Evolutionary conservation across 176 grass and related monocot genomes (phyloP), one percentile per base, ranked within the genome.

Genomic region (Rhynchospora tenuis): DNA sequence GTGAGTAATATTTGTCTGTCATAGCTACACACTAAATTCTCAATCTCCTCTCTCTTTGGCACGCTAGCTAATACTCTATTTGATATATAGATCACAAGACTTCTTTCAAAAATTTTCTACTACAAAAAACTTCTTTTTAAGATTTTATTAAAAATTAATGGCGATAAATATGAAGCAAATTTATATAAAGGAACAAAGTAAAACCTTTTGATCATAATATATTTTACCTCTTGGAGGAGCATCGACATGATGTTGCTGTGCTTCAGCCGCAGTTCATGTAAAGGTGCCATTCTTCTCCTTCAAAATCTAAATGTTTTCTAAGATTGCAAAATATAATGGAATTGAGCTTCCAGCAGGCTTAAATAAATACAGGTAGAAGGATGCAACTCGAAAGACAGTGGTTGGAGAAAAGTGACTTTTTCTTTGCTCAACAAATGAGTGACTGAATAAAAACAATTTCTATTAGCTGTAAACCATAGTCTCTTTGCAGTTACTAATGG

Each of bases 211-310:
- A 28, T 12, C 45, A 52, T 75, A 15, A 54, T 72, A 23, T 55
- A 27, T 12, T 55, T 29, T 74, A 74, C 72, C 72, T 76, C 47
- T 76, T 76, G 72, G 48, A 76, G 1, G 24, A 76, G 72, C 23
- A 24, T 76, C 15, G 72, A 27, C 72, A 76, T 54, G 47, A 76
- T 52, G 12, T 45, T 17, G 50, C 24, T 76, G 72, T 76, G 48
- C 72, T 76, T 76, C 72, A 76, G 46, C 48, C 46, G 14, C 48
- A 76, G 7, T 54, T 76, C 72, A 28, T 76, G 72, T 23, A 76
- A 27, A 22, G 20, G 23, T 29, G 46, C 24, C 72, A 76, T 76
- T 16, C 43, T 76, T 76, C 70, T 76, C 24, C 24, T 29, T 9
- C 23, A 75, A 75, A 54, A 14, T 54, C 47, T 13, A 27, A 76